A percentile compares a stretch with the other conserved stretches of the same genome.
Evolutionary conservation across 305 asterid species (phyloP).

Genomic region (Coffea humblotiana): DNA sequence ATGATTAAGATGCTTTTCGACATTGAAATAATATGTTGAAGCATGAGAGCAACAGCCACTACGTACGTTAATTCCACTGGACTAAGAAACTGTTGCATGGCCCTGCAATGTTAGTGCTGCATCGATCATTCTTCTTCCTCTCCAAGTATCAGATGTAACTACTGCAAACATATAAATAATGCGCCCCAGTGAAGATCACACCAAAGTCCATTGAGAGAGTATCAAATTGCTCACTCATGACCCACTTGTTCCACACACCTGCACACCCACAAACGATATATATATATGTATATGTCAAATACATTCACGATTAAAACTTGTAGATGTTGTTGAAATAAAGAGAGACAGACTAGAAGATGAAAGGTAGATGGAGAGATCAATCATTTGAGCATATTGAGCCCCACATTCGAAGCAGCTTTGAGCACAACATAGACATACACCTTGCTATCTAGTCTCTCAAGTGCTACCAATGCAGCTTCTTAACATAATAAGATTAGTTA

Average conservation of each 20-base stretch:
- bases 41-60: background rate
- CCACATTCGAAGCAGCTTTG: background rate
- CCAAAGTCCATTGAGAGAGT: background rate
- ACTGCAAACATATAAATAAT: too few relatives aligned
- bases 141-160: too few relatives aligned
- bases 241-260: background rate
- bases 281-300: background rate
- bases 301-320: background rate
- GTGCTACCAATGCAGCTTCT: background rate
- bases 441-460: background rate
- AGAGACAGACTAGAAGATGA: background rate
- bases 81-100: background rate
- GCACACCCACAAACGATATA: background rate
- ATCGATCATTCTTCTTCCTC: background rate
- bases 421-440: background rate
- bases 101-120: background rate
- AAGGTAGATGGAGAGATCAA: background rate
- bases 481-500: background rate
- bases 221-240: background rate
- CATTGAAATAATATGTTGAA: background rate
- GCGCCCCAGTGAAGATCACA: background rate
- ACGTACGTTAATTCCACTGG: background rate
- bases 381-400: conserved; percentile 6
- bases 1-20: background rate
- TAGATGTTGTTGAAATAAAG: background rate